phyloP scores from a whole-genome alignment of 1,284 basidiomycete species.

The Peniophora sp. region DNA sequence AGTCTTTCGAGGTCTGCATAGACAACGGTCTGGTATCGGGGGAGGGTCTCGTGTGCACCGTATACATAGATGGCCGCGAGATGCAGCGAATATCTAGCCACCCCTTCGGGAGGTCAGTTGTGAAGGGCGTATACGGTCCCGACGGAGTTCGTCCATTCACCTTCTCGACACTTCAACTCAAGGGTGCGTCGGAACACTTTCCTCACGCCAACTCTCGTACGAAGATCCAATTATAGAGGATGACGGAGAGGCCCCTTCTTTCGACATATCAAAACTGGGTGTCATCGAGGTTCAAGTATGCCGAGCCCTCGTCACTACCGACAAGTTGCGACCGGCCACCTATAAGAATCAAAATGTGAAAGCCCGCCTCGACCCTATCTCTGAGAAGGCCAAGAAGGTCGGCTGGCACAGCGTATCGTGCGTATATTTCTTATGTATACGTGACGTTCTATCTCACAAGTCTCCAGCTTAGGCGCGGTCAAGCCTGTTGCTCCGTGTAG shows the following conservation, averaged over 20 bases:
- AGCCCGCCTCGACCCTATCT: not conserved
- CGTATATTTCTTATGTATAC: not conserved
- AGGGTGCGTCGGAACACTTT: not conserved
- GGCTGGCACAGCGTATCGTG: constrained; percentile 2
- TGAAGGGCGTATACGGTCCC: not conserved
- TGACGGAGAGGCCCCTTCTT: not conserved
- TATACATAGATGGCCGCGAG: not conserved
- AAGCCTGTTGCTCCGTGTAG: too few relatives aligned
- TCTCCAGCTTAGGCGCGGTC: not conserved
- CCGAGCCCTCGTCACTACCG: not conserved
- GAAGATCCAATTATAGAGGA: not conserved
- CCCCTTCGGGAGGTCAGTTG: not conserved
- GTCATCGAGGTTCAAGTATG: not conserved
- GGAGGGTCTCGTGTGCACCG: not conserved
- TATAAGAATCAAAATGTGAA: not conserved
- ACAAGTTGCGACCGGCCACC: not conserved
- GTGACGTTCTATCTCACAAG: too few relatives aligned
- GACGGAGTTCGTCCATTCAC: not conserved
- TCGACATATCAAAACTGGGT: not conserved
- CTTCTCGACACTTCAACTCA: not conserved
- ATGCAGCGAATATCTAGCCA: not conserved
- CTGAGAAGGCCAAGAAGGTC: constrained; percentile 3
- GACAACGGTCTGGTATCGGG: not conserved
- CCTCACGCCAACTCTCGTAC: not conserved
- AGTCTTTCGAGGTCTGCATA: not conserved